Evolutionary conservation across 768 basidiomycete species (phyloP), one percentile per base, ranked within the genome.

Genomic region (Lactarius hengduanensis): DNA sequence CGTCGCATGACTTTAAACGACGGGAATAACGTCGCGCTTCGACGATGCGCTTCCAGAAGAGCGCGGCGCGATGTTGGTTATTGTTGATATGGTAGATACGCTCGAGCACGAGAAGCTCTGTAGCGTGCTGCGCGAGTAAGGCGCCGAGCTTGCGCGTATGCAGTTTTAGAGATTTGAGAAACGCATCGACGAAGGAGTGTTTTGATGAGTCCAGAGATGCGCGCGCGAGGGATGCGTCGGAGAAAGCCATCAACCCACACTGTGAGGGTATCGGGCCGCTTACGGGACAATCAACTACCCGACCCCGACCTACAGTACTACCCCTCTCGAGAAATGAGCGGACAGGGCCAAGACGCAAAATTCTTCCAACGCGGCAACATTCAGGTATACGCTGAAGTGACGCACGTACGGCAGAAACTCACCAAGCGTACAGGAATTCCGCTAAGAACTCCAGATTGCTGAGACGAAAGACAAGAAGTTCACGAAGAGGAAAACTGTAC

Each of bases 391-490:
- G n/a, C 65, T 26, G 22, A 22, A 62, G 47, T 45, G 6, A 62
- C 62, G 63, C 41, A 15, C 41, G 30, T 56, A 57, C 61, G 57
- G 64, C 57, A 10, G 32, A 22, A 59, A 66, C 68, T 72, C 61
- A 64, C 43, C 34, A 15, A 56, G 71, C 59, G 13, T 69, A 57
- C 73, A 92, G 89, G 94, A 95, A 82, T 92, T 96, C 74, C 89
- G 26, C 26, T 26, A 26, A 26, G 26, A 26, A 26, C 26, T 26
- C 26, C 26, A 26, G 26, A 26, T 26, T 26, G 94, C 92, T 10
- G 94, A 94, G 76, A 82, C 89, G 69, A 97, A 97, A 79, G 97
- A 99, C 83, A 99, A 98, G 83, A 96, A 95, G 73, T 98, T 85
- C 70, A 80, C 86, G 71, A 96, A 96, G 78, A 86, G 95, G 72